Base-by-base conservation (phyloP, 257 asterid species). In the Jacaranda copaia region DNA sequence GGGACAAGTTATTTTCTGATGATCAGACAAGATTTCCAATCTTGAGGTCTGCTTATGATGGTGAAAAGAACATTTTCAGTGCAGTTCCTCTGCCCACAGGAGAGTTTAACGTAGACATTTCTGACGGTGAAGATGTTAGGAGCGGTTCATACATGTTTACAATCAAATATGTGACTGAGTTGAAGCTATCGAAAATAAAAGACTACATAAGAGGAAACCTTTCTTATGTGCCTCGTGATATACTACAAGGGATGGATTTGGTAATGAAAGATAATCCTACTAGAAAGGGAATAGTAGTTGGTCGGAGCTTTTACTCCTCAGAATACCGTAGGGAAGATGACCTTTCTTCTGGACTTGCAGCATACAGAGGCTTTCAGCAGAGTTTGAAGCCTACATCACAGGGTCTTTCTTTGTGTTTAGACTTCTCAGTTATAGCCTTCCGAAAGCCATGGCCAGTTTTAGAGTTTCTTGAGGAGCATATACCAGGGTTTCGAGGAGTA, bases 241-340 rank as follows among this genome's bases (percentile, higher is more conserved):
- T 76, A 73, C 81, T 90, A 36, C 95, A 90, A 16, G 92, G 87
- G n/a, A 79, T 92, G 92, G 97, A 87, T 66, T 53, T 88, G 81
- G 92, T 90, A 2, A 81, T 92, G 91, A 90, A 90, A 75, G 95
- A 89, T 46, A 92, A 92, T 67, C 98, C 96, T 57, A 46, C 82
- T 5, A 85, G 80, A 63, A 52, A 0, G 38, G 78, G 91, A 67
- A 78, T 84, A 4, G 2, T 46, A 15, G 80, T 78, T 35, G 98
- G 96, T 8, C 77, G 87, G 25, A 76, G 84, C 74, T 89, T 83
- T 68, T 90, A 78, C 80, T 70, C 90, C 12, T 4, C 58, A 0
- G 83, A 80, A 16, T 73, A 42, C 32, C 19, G 40, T 20, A 7
- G 3, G 4, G 43, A 55, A 0, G 73, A 83, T 16, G 91, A 89